phyloP scores from a whole-genome alignment of 2,329 filamentous ascomycete species.

The Colletotrichum lupini region DNA sequence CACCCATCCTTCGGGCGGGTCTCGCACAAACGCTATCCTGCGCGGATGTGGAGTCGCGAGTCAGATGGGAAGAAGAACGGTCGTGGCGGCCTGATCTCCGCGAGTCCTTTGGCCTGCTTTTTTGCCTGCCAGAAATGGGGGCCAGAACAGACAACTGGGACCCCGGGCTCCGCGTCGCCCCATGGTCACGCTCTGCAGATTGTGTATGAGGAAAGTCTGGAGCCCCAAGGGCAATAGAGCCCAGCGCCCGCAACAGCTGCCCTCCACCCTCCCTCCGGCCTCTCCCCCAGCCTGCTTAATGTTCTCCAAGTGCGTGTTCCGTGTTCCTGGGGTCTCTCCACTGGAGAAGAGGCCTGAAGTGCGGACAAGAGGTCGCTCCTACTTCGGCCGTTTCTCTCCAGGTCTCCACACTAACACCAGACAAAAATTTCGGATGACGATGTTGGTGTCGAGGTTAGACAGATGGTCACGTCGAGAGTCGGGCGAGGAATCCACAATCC shows the following conservation, averaged over 20 bases:
- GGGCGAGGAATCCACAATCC: slow-evolving; percentile 12
- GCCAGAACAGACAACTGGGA: background rate
- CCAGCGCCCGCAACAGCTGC: background rate
- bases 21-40: slow-evolving; percentile 3
- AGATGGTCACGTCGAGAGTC: background rate
- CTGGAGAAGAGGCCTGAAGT: slow-evolving; percentile 24
- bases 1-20: background rate
- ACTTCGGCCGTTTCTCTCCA: slow-evolving; percentile 34
- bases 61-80: slow-evolving; percentile 1
- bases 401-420: slow-evolving; percentile 27
- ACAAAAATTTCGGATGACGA: slow-evolving; percentile 27
- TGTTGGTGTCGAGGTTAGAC: slow-evolving; percentile 28
- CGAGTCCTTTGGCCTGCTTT: no score
- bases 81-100: background rate
- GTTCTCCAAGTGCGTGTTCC: slow-evolving; percentile 14
- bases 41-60: slow-evolving; percentile 7
- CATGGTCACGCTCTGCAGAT: slow-evolving; percentile 5
- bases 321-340: slow-evolving; percentile 25
- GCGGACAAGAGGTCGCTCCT: slow-evolving; percentile 29
- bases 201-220: slow-evolving; percentile 1
- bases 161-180: background rate
- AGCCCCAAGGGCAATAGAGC: slow-evolving; percentile 4
- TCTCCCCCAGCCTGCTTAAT: slow-evolving; percentile 6
- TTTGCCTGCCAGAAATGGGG: no score
- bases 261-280: background rate